Evolutionary conservation across 495 filamentous ascomycete species (phyloP).

Genomic region (Aspergillus asperescens): DNA sequence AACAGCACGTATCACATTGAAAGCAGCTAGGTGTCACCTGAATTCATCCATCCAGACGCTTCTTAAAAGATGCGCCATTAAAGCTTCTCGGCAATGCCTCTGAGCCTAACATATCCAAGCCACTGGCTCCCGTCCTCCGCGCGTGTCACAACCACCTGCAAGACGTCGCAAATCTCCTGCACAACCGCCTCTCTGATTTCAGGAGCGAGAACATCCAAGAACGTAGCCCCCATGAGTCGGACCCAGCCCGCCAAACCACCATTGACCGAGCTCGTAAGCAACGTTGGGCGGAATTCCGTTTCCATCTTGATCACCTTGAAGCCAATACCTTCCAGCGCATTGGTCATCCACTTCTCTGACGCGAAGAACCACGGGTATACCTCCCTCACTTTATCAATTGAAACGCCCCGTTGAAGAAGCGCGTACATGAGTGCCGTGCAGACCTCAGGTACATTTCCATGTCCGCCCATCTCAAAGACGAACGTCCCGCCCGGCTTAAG

Average conservation of each 20-base stretch:
- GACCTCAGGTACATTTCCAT: conserved; percentile 65
- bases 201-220: conserved; percentile 48
- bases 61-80: background rate
- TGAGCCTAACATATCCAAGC: conserved; percentile 68
- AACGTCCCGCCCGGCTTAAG: conserved; percentile 56
- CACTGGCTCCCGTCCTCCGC: conserved; percentile 55
- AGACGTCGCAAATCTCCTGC: conserved; percentile 50
- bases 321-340: conserved; percentile 49
- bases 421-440: conserved; percentile 51
- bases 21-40: no score
- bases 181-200: conserved; percentile 50
- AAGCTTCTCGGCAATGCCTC: conserved; percentile 52
- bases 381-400: conserved; percentile 41
- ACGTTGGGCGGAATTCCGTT: conserved; percentile 61
- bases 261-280: conserved; percentile 43
- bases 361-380: conserved; percentile 72
- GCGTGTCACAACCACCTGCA: conserved; percentile 48
- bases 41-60: no score
- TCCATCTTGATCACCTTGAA: conserved; percentile 59
- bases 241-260: conserved; percentile 71
- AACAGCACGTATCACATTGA: background rate
- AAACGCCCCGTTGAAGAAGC: conserved; percentile 49
- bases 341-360: conserved; percentile 50
- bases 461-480: conserved; percentile 69
- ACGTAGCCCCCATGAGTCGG: conserved; percentile 55